phyloP scores from a whole-genome alignment of 169 alveolate species.

The Plasmodium fragile region DNA sequence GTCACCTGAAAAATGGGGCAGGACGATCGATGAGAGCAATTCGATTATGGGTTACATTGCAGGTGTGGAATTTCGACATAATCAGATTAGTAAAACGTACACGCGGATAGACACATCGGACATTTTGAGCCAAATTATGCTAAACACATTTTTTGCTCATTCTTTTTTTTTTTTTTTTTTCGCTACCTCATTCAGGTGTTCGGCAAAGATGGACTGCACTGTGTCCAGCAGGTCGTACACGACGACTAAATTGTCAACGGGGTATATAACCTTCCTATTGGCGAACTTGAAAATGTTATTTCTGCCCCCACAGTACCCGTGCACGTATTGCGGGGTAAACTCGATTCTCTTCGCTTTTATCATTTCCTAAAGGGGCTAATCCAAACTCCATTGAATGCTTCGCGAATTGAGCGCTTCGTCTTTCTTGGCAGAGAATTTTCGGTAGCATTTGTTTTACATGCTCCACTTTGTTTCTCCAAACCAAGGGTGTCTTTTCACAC shows the following conservation, averaged over 20 bases:
- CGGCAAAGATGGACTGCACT: slow-evolving; percentile 36
- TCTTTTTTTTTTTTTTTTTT: neutral
- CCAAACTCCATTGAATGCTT: neutral
- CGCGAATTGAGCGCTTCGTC: neutral
- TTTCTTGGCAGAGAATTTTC: slow-evolving; percentile 20
- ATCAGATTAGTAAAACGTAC: neutral
- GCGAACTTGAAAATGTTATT: slow-evolving; percentile 49
- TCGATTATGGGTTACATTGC: neutral
- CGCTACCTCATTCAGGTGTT: slow-evolving; percentile 41
- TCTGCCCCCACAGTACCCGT: slow-evolving; percentile 39
- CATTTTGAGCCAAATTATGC: neutral
- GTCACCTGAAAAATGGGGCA: slow-evolving; percentile 31
- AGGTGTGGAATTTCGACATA: neutral
- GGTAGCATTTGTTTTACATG: neutral
- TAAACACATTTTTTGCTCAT: neutral
- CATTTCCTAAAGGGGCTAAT: neutral
- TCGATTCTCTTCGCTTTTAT: slow-evolving; percentile 7
- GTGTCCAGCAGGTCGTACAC: slow-evolving; percentile 33
- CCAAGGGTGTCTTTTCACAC: neutral
- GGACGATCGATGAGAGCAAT: neutral
- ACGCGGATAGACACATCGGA: neutral
- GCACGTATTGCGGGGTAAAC: slow-evolving; percentile 28
- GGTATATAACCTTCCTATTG: slow-evolving; percentile 18
- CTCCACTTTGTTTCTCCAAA: neutral
- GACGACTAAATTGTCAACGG: slow-evolving; percentile 38